Percentiles rank a stretch among this genome's conserved stretches.
These are phyloP conservation scores for Apocynum venetum DNA, from an alignment of 257 asterid species.

Conservation along the genomic window DNA sequence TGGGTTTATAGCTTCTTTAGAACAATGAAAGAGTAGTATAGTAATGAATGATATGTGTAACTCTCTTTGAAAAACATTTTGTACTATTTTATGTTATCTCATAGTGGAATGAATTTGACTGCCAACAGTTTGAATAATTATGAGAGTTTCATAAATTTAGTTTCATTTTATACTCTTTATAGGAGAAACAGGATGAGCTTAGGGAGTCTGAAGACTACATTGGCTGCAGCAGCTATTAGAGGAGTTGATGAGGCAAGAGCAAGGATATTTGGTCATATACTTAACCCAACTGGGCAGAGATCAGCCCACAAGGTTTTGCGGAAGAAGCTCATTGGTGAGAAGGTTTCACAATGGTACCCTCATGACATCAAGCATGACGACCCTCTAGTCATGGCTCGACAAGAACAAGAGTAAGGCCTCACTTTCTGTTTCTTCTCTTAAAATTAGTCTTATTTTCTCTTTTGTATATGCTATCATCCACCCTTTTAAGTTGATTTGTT, in stretches of 20 bases:
- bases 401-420: conserved; percentile 61
- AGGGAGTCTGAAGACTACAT: conserved; percentile 58
- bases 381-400: conserved; percentile 57
- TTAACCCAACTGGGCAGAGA: conserved; percentile 71
- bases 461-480: neutral
- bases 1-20: neutral
- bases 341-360: conserved; percentile 82
- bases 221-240: conserved; percentile 64
- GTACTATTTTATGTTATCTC: neutral
- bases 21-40: neutral
- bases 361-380: conserved; percentile 65
- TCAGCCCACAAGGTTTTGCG: conserved; percentile 81
- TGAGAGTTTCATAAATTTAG: neutral
- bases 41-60: neutral
- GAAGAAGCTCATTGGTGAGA: conserved; percentile 90
- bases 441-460: too few relatives aligned
- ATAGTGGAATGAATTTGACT: neutral
- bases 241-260: conserved; percentile 88
- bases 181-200: conserved; percentile 43
- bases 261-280: conserved; percentile 79
- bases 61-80: neutral
- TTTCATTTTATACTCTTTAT: neutral
- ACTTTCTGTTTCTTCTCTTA: neutral
- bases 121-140: neutral
- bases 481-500: neutral